A percentile compares a stretch with the other conserved stretches of the same genome.
phyloP scores from a whole-genome alignment of 2,329 filamentous ascomycete species.

The Aspergillus bombycis region DNA sequence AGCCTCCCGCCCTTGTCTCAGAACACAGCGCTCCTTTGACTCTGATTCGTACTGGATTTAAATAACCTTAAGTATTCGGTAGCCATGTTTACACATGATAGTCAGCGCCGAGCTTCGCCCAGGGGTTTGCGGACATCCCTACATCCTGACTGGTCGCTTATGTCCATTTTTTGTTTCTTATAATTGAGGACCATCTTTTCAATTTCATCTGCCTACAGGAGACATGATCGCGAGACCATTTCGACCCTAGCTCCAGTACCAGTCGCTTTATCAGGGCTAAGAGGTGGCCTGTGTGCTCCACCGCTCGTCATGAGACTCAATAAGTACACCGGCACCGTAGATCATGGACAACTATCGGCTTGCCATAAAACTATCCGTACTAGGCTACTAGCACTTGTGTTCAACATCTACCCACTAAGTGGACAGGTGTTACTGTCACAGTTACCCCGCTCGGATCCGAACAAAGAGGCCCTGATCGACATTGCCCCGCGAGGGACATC shows the following conservation, averaged over 20 bases:
- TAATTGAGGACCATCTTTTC: too few species aligned
- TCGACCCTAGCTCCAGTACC: neutral
- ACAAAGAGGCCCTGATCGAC: too few species aligned
- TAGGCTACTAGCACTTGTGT: neutral
- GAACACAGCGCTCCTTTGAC: neutral
- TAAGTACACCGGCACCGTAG: neutral
- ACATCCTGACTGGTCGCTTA: neutral
- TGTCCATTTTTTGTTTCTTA: neutral
- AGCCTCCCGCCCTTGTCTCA: neutral
- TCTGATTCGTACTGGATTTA: neutral
- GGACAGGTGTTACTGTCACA: neutral
- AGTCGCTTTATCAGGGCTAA: neutral
- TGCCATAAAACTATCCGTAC: too few species aligned
- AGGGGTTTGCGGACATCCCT: neutral
- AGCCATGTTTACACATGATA: neutral
- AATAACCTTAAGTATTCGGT: neutral
- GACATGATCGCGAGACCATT: neutral
- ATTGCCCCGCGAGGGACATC: neutral
- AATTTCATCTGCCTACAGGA: neutral
- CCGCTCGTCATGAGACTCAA: neutral
- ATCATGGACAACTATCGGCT: neutral
- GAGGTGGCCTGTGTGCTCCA: neutral
- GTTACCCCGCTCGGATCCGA: neutral
- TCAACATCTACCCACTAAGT: neutral
- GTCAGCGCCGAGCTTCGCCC: neutral